These are phyloP conservation scores for Cubamyces sp. DNA, from an alignment of 768 basidiomycete genomes.

Conservation along the genomic window DNA sequence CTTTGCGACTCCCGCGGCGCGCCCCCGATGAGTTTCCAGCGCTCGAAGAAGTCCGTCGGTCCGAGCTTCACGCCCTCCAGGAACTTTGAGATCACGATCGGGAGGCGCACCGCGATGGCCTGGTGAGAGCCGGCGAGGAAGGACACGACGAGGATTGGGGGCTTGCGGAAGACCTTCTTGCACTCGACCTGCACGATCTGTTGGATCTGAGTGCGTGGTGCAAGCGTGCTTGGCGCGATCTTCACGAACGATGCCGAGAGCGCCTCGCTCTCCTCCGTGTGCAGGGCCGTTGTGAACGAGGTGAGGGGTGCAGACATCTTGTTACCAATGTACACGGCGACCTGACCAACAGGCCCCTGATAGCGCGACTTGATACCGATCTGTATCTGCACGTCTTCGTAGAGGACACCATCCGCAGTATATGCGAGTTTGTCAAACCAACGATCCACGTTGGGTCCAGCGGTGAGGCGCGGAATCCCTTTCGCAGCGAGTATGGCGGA, in stretches of 20 bases:
- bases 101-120: slow-evolving; percentile 79
- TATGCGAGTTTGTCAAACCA: slow-evolving; percentile 89
- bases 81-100: slow-evolving; percentile 89
- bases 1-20: slow-evolving; percentile 89
- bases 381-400: slow-evolving; percentile 95
- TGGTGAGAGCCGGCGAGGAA: slow-evolving; percentile 94
- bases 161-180: slow-evolving; percentile 77
- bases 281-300: slow-evolving; percentile 84
- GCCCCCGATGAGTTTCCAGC: slow-evolving; percentile 98
- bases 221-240: slow-evolving; percentile 83
- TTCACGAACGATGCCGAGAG: slow-evolving; percentile 87
- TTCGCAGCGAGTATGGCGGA: slow-evolving; percentile 35
- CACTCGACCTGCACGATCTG: slow-evolving; percentile 95
- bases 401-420: slow-evolving; percentile 84
- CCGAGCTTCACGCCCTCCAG: slow-evolving; percentile 90
- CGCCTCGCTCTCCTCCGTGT: slow-evolving; percentile 73
- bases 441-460: slow-evolving; percentile 76
- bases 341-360: slow-evolving; percentile 90
- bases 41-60: slow-evolving; percentile 89
- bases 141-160: slow-evolving; percentile 84
- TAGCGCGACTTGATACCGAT: slow-evolving; percentile 96
- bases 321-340: slow-evolving; percentile 96
- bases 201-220: slow-evolving; percentile 86
- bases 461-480: slow-evolving; percentile 59
- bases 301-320: slow-evolving; percentile 89